These are phyloP conservation scores for Ramaria rubella DNA, from an alignment of 768 basidiomycete genomes.

Conservation along the genomic window DNA sequence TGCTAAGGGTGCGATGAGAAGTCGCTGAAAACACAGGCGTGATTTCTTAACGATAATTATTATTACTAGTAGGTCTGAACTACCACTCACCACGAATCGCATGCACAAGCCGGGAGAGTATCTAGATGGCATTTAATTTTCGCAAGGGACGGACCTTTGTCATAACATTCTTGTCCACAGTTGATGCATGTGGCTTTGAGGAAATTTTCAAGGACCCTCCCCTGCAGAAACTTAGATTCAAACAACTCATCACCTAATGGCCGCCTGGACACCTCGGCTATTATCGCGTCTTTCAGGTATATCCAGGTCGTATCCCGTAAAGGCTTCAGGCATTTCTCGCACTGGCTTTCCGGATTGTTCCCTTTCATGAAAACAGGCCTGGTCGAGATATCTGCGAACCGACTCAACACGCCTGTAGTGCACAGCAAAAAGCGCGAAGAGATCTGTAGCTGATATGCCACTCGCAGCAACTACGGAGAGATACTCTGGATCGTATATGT, in stretches of 20 bases:
- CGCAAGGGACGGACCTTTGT: background rate
- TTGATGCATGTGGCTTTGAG: background rate
- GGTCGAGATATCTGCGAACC: background rate
- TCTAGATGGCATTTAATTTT: background rate
- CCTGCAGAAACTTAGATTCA: background rate
- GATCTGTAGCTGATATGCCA: background rate
- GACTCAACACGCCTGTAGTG: background rate
- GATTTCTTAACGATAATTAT: too few species aligned
- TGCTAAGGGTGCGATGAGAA: too few species aligned
- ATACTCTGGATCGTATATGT: constrained; percentile 31
- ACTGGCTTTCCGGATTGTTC: background rate
- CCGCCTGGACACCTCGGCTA: background rate
- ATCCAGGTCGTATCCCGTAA: background rate
- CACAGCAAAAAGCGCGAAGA: background rate
- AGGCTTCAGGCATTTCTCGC: background rate
- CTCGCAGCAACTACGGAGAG: background rate
- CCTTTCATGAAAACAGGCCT: background rate
- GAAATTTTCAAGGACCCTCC: background rate
- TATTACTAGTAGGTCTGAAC: too few species aligned
- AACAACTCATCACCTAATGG: background rate
- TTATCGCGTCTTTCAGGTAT: background rate
- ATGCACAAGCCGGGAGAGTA: background rate
- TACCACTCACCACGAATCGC: background rate
- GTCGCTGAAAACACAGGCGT: too few species aligned
- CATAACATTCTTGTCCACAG: background rate